These are phyloP conservation scores for Aspergillus pseudoglaucus DNA, from an alignment of 2,329 filamentous ascomycete genomes.

Conservation along the genomic window DNA sequence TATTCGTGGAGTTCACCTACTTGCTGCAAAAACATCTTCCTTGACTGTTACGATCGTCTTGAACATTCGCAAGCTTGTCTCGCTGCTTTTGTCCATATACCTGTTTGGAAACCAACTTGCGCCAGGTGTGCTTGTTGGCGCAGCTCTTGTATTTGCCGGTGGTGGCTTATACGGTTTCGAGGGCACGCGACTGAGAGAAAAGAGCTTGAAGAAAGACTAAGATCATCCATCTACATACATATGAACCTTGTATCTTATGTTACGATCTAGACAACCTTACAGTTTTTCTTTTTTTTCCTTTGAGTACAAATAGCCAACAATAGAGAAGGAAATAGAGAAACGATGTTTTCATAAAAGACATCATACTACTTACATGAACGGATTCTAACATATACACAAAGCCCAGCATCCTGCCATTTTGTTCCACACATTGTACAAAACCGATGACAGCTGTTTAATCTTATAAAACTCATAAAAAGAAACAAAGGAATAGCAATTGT, in stretches of 20 bases:
- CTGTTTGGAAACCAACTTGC: conserved; percentile 83
- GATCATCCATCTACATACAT: conserved; percentile 13
- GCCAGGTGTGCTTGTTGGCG: conserved; percentile 70
- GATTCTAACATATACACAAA: neutral
- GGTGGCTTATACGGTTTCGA: conserved; percentile 89
- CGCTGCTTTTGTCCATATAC: conserved; percentile 84
- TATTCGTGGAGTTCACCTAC: conserved; percentile 91
- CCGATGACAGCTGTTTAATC: neutral
- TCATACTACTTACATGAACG: neutral
- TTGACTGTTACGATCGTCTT: conserved; percentile 94
- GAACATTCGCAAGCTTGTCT: conserved; percentile 90
- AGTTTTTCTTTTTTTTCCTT: too few species aligned
- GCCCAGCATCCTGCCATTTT: neutral
- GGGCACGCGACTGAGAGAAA: conserved; percentile 29
- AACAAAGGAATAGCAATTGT: neutral
- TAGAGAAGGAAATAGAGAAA: conserved; percentile 4
- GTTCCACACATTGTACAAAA: neutral
- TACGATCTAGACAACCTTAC: neutral
- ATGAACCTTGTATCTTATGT: conserved; percentile 5
- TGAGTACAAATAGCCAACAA: conserved; percentile 1
- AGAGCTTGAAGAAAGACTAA: conserved; percentile 14
- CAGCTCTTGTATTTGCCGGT: conserved; percentile 78
- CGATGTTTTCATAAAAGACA: neutral
- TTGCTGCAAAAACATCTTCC: conserved; percentile 80
- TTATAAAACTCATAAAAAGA: too few species aligned